These are phyloP conservation scores for Bryum argenteum DNA, from an alignment of 225 moss, liverwort and hornwort genomes.

Conservation along the genomic window DNA sequence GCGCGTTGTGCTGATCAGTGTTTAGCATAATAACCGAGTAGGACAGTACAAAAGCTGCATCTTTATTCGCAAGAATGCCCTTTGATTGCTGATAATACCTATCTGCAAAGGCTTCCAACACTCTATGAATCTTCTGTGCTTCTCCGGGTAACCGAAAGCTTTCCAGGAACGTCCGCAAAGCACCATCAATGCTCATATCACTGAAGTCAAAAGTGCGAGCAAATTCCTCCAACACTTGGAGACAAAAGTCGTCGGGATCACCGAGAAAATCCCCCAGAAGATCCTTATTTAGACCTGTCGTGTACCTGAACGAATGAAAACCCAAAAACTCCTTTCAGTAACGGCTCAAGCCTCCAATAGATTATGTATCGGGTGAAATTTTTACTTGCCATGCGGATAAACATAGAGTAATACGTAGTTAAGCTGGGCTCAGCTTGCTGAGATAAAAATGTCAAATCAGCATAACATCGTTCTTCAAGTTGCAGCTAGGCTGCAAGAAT, in stretches of 20 bases:
- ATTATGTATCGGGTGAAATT: neutral
- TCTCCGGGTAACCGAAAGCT: constrained; percentile 97
- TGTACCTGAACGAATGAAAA: constrained; percentile 63
- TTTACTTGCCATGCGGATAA: neutral
- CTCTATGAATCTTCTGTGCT: constrained; percentile 93
- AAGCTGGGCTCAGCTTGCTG: constrained; percentile 37
- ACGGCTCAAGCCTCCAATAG: constrained; percentile 29
- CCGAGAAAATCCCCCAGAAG: constrained; percentile 95
- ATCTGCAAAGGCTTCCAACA: constrained; percentile 92
- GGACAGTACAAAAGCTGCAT: constrained; percentile 92
- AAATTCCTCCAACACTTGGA: constrained; percentile 85
- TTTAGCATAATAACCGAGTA: constrained; percentile 96
- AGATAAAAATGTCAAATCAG: constrained; percentile 13
- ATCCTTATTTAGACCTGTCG: constrained; percentile 90
- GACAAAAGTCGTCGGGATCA: constrained; percentile 92
- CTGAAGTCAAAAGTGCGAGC: constrained; percentile 96
- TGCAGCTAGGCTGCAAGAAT: constrained; percentile 29
- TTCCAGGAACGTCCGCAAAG: constrained; percentile 89
- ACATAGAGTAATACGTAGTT: constrained; percentile 22
- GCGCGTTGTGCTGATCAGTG: constrained; percentile 90
- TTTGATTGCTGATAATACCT: constrained; percentile 91
- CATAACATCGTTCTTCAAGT: constrained; percentile 28
- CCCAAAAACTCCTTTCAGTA: constrained; percentile 26
- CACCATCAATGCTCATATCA: constrained; percentile 92
- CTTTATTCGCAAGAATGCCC: constrained; percentile 86